These are phyloP conservation scores for Roridomyces roridus DNA, from an alignment of 768 basidiomycete genomes.

Conservation along the genomic window DNA sequence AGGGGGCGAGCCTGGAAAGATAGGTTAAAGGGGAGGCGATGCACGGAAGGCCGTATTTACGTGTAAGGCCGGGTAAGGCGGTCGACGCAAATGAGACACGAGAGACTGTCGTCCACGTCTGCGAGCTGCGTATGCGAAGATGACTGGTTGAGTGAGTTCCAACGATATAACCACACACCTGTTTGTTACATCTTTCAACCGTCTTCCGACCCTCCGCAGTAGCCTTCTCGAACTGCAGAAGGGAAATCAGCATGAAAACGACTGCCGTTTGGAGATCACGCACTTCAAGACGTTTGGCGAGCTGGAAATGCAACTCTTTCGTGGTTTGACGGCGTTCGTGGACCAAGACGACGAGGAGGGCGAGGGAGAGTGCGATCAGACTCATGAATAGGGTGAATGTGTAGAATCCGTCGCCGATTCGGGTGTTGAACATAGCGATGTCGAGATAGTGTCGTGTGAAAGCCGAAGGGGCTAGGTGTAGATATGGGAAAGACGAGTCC, in stretches of 20 bases:
- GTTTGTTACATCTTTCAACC: background rate
- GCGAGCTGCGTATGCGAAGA: background rate
- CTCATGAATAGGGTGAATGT: background rate
- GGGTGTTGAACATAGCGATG: background rate
- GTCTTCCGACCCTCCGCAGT: background rate
- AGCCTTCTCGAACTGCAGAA: background rate
- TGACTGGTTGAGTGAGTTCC: background rate
- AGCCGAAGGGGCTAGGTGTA: background rate
- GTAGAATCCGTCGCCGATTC: background rate
- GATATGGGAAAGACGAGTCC: background rate
- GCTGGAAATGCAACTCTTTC: background rate
- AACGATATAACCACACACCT: background rate
- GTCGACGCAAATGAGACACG: slow-evolving; percentile 9
- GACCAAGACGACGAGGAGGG: background rate
- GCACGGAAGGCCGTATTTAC: too few species aligned
- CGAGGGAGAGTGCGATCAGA: background rate
- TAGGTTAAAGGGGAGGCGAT: background rate
- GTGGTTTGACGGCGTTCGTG: background rate
- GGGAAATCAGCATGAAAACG: background rate
- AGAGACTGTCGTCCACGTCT: slow-evolving; percentile 8
- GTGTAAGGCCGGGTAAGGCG: slow-evolving; percentile 15
- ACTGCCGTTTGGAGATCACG: background rate
- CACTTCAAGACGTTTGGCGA: slow-evolving; percentile 3
- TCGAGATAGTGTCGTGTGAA: background rate
- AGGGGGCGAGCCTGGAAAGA: slow-evolving; percentile 12